These are phyloP conservation scores for Mycena metata DNA, from an alignment of 768 basidiomycete species.

Conservation along the genomic window DNA sequence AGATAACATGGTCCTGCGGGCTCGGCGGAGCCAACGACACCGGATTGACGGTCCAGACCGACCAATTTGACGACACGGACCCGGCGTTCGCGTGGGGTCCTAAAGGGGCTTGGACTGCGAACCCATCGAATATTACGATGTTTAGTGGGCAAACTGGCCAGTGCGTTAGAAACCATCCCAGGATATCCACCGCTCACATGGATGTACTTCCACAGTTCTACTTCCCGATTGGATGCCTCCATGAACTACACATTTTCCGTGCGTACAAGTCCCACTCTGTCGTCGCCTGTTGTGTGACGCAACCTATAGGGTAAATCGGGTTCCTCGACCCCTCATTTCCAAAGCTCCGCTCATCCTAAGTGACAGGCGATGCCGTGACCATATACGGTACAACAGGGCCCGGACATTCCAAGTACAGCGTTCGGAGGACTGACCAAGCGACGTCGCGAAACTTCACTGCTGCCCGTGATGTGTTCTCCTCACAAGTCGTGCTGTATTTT, in stretches of 20 bases:
- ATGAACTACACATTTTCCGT: conserved; percentile 39
- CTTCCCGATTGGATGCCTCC: conserved; percentile 11
- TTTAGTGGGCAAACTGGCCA: conserved; percentile 16
- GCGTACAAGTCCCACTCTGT: neutral
- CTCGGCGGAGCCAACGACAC: conserved; percentile 13
- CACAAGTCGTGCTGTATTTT: conserved; percentile 32
- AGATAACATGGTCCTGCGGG: conserved; percentile 26
- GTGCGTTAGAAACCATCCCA: conserved; percentile 21
- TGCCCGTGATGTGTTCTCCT: conserved; percentile 13
- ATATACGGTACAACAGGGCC: conserved; percentile 35
- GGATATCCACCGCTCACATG: neutral
- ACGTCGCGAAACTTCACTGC: conserved; percentile 10
- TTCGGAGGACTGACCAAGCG: conserved; percentile 2
- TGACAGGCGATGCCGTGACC: conserved; percentile 31
- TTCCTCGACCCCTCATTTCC: neutral
- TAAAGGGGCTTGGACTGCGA: conserved; percentile 23
- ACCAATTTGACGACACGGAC: conserved; percentile 13
- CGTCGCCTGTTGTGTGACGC: neutral
- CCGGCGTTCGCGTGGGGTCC: conserved; percentile 19
- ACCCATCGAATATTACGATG: conserved; percentile 6
- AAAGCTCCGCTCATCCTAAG: neutral
- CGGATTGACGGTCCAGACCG: neutral
- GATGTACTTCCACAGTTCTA: conserved; percentile 17
- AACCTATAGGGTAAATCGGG: conserved; percentile 21
- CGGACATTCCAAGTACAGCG: conserved; percentile 21